These are phyloP conservation scores for Thelephora aurantiotincta DNA, from an alignment of 768 basidiomycete species.

Conservation along the genomic window DNA sequence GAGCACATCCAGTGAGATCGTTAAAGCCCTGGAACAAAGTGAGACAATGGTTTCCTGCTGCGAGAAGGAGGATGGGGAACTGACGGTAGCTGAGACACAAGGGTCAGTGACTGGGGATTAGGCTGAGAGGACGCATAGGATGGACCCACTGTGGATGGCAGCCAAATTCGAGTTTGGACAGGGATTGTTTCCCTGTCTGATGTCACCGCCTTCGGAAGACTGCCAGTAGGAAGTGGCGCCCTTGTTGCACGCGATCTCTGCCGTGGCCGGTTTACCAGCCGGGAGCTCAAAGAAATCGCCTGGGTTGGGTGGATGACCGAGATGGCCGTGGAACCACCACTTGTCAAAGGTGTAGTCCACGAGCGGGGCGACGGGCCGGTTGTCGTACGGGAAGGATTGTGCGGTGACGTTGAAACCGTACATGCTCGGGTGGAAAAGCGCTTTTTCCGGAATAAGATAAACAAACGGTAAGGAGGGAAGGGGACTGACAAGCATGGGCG, in stretches of 20 bases:
- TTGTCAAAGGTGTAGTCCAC: slow-evolving; percentile 23
- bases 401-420: slow-evolving; percentile 55
- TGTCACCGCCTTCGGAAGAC: slow-evolving; percentile 37
- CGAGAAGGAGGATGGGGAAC: neutral
- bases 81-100: neutral
- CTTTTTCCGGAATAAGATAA: too few species aligned
- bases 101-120: neutral
- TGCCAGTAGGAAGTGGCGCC: slow-evolving; percentile 43
- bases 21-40: slow-evolving; percentile 18
- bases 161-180: slow-evolving; percentile 32
- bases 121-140: neutral
- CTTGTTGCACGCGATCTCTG: slow-evolving; percentile 46
- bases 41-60: neutral
- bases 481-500: neutral
- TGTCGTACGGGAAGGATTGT: slow-evolving; percentile 41
- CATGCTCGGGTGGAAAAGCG: slow-evolving; percentile 45
- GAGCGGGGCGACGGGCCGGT: slow-evolving; percentile 39
- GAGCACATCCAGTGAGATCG: slow-evolving; percentile 47
- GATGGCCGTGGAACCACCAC: slow-evolving; percentile 54
- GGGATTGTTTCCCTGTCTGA: slow-evolving; percentile 34
- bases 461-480: neutral
- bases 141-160: slow-evolving; percentile 36
- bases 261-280: slow-evolving; percentile 37
- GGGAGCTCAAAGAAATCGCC: slow-evolving; percentile 46
- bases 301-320: slow-evolving; percentile 39